Base-by-base conservation (phyloP, 306 rosid genomes). In the Prunus mira region DNA sequence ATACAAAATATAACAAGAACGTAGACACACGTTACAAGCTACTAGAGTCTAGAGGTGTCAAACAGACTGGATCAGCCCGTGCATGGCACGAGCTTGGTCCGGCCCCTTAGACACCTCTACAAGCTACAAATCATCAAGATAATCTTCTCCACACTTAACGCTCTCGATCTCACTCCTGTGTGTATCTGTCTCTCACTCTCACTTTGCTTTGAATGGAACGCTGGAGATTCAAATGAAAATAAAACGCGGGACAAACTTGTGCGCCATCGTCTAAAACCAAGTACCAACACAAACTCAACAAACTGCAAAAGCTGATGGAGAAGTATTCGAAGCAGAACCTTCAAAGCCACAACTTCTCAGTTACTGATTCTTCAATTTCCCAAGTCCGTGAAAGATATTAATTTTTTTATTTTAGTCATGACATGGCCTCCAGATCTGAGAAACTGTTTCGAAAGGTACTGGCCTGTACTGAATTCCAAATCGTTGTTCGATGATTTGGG, bases 361-460 rank as follows among this genome's bases (percentile, higher is more conserved):
- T 34, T 5, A 34, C 6, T 34, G 6, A 32, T 32, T 4, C 32
- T 30, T 30, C 32, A 30, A 30, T 3, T 30, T 30, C 5, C 69
- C 24, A 6, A 34, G 14, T 34, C 50, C 32, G 51, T 2, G 5
- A 11, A 49, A 3, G 5, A 46, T 15, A 24, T 22, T 50, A 65
- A 4, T 0, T 10, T 38, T 47, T 32, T 32, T 32, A 32, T 32
- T 32, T 32, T 32, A 32, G 69, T 75, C 51, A 24, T 81, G 11
- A 71, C 82, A 94, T 97, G 90, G 84, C 96, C 84, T 78, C 95
- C 88, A n/a, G 95, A 89, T 65, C 76, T 89, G 50, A 78, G 88
- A n/a, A 85, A 85, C 50, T 92, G 95, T 96, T 90, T 94, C 78
- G 80, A 87, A 46, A 94, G 91, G 87, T 94, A 91, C 27, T 72